Evolutionary conservation across 371 early-diverging fungal species (phyloP), one percentile per base, ranked within the genome.

Genomic region (Cokeromyces recurvatus): DNA sequence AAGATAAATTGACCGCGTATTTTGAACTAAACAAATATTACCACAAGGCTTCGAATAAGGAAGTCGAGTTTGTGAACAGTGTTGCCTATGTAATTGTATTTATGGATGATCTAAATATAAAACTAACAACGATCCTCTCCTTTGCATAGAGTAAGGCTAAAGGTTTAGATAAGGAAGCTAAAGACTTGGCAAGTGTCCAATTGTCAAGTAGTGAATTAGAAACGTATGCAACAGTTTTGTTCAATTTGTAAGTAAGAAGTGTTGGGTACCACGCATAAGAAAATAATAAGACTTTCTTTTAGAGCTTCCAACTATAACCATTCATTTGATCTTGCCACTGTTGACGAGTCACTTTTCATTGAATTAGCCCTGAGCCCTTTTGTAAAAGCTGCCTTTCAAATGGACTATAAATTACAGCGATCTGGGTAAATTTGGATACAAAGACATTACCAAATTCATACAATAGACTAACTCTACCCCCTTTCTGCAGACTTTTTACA

Each of bases 71-170:
- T 12, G 39, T 54, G 11, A 54, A 48, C 32, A 11, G 46, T 43
- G 17, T 48, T 5, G 44, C 48, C 38, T 48, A 54, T 54, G 55
- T 54, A 54, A 54, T 43, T 47, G 55, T 54, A 29, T 53, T 54
- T 24, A 38, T 54, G 44, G 35, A 53, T 42, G 21, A 53, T 53
- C 36, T n/a, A 46, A 46, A 46, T 20, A 41, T 42, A 27, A 46
- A 53, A 53, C 46, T 40, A 53, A 52, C 15, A 14, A 45, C 12
- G 40, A 39, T 46, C 36, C 27, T 51, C 16, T 36, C 44, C 32
- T 53, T 11, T 14, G 8, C 32, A 37, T 46, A 53, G 47, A 46
- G 16, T 42, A 47, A 53, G 16, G 43, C 53, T 14, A 42, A 41
- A 23, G 38, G 47, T 15, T 4, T 23, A 51, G 39, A 19, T 1